A percentile compares a stretch with the other conserved stretches of the same genome.
These are phyloP conservation scores for Ascoidea asiatica DNA, from an alignment of 805 yeast species.

Conservation along the genomic window DNA sequence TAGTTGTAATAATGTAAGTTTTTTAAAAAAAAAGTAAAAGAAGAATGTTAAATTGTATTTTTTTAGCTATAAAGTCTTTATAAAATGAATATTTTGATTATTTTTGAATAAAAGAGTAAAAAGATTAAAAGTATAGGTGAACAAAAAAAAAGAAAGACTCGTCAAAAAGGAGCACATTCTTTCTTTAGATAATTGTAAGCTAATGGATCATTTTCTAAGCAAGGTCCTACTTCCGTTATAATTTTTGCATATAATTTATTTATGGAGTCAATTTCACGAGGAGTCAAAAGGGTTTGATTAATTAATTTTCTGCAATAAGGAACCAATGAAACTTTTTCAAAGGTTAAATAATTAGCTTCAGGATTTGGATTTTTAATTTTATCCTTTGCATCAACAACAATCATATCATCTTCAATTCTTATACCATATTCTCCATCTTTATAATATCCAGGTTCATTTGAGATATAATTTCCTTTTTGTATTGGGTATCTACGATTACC, in stretches of 20 bases:
- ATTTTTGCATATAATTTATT: constrained; percentile 51
- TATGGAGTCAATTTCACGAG: constrained; percentile 54
- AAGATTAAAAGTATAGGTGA: no score
- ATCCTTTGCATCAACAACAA: constrained; percentile 32
- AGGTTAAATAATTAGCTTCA: constrained; percentile 45
- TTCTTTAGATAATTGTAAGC: constrained; percentile 60
- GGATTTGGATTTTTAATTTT: constrained; percentile 28
- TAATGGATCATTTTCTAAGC: constrained; percentile 41
- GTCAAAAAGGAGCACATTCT: constrained; percentile 44
- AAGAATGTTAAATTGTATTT: no score
- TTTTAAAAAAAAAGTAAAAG: no score
- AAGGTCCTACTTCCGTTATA: constrained; percentile 34
- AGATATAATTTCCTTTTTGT: constrained; percentile 57
- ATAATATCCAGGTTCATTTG: constrained; percentile 94
- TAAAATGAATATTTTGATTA: no score
- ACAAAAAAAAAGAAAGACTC: no score
- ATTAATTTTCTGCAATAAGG: constrained; percentile 77
- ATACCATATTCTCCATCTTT: constrained; percentile 84
- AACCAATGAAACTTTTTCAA: constrained; percentile 74
- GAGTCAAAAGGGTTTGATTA: constrained; percentile 38
- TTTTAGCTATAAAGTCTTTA: no score
- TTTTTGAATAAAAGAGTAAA: no score
- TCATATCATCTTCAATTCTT: constrained; percentile 75
- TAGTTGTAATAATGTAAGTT: no score
- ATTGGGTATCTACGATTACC: constrained; percentile 43